Conservation (phyloP, 2,329 filamentous ascomycete species). For the Colletotrichum sp. region DNA sequence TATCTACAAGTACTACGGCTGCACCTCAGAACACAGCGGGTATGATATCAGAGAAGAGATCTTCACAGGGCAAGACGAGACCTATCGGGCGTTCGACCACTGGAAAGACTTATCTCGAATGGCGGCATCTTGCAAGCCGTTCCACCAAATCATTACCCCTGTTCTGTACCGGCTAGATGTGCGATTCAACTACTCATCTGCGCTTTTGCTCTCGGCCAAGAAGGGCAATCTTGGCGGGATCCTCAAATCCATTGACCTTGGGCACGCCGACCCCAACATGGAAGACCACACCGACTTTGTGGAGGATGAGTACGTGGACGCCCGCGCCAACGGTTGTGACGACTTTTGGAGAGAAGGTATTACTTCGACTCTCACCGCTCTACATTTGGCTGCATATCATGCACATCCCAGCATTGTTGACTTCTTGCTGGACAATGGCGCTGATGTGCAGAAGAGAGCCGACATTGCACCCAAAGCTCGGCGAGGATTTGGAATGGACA, state of each 20-base stretch:
- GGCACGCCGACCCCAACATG: not conserved
- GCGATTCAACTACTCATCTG: accelerated
- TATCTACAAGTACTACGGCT: too few relatives aligned
- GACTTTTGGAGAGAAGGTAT: too few relatives aligned
- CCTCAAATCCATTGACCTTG: not conserved
- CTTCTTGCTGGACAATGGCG: not conserved
- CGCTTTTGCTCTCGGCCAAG: not conserved
- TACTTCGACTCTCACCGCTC: too few relatives aligned
- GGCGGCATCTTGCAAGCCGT: not conserved
- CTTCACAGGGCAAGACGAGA: not conserved
- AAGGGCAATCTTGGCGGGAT: not conserved
- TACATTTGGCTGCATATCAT: too few relatives aligned
- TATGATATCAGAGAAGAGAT: accelerated
- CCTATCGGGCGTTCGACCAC: not conserved
- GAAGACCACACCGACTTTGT: not conserved
- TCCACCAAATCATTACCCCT: not conserved
- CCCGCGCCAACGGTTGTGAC: too few relatives aligned
- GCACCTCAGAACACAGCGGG: too few relatives aligned
- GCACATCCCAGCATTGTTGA: not conserved
- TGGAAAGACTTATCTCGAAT: not conserved
- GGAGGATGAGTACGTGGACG: too few relatives aligned
- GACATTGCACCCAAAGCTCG: not conserved
- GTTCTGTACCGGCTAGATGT: not conserved
- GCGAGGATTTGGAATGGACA: too few relatives aligned
- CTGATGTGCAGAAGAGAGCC: not conserved